A percentile compares a stretch with the other conserved stretches of the same genome.
Evolutionary conservation across 768 basidiomycete genomes (phyloP).

Genomic region (Saitozyma podzolica): DNA sequence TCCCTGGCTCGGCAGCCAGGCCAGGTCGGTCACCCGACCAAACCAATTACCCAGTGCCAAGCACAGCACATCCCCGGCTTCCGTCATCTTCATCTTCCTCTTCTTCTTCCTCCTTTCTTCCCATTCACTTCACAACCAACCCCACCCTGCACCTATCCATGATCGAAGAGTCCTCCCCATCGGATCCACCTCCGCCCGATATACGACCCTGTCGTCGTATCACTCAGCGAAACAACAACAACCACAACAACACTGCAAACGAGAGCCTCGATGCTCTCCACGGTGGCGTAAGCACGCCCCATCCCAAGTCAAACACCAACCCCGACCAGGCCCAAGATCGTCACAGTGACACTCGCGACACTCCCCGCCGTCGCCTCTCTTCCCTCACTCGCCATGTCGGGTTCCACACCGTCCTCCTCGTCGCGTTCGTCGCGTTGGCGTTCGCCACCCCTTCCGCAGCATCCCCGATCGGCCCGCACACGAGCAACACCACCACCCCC

Average conservation of each 20-base stretch:
- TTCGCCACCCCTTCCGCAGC: not conserved
- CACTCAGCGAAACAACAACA: constrained; percentile 2
- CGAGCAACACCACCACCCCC: not conserved
- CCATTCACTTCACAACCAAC: not conserved
- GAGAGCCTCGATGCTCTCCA: not conserved
- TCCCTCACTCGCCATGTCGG: not conserved
- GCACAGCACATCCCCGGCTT: not conserved
- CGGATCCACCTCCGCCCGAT: constrained; percentile 34
- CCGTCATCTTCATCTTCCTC: not conserved
- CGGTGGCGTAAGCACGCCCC: not conserved
- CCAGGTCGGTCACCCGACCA: no score
- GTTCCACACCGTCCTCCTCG: not conserved
- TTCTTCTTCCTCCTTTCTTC: not conserved
- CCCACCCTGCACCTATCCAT: constrained; percentile 17
- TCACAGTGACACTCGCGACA: not conserved
- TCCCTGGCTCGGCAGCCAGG: no score
- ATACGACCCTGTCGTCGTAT: constrained; percentile 39
- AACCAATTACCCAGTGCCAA: not conserved
- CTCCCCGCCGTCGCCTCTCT: not conserved
- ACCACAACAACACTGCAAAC: not conserved
- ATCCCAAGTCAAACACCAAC: not conserved
- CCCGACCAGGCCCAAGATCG: not conserved
- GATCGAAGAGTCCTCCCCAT: constrained; percentile 16
- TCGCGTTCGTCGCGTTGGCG: not conserved
- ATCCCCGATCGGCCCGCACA: not conserved